Evolutionary conservation across 208 protist genomes (phyloP).

Genomic region (Herpetomonas samuelpessoai): DNA sequence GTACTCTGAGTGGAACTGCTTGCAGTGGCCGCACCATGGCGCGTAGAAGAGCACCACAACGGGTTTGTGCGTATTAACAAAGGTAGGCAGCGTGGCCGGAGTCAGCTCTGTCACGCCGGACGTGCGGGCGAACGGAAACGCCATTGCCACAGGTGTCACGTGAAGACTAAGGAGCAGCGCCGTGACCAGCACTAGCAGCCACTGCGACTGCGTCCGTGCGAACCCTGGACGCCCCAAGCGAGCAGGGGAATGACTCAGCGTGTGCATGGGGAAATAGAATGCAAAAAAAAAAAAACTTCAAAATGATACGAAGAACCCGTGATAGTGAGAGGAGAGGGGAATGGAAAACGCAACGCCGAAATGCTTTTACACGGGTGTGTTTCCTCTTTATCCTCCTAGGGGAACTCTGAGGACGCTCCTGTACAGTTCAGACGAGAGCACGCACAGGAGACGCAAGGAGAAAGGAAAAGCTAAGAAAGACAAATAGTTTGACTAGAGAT

Average conservation of each 20-base stretch:
- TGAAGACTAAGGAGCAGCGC: too few relatives aligned
- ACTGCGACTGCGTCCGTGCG: too few relatives aligned
- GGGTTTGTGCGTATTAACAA: slow-evolving; percentile 88
- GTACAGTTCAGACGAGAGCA: too few relatives aligned
- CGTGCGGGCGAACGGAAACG: slow-evolving; percentile 56
- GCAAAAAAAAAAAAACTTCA: slow-evolving; percentile 9
- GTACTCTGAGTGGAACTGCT: slow-evolving; percentile 84
- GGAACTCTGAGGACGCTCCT: too few relatives aligned
- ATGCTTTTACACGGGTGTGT: slow-evolving; percentile 2
- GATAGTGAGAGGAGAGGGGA: neutral
- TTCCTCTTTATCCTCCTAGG: too few relatives aligned
- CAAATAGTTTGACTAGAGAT: too few relatives aligned
- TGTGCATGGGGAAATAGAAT: neutral
- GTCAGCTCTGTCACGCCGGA: slow-evolving; percentile 79
- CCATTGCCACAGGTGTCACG: too few relatives aligned
- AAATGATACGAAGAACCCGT: too few relatives aligned
- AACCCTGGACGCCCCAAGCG: too few relatives aligned
- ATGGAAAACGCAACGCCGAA: neutral
- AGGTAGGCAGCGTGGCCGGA: slow-evolving; percentile 44
- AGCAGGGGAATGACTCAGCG: neutral
- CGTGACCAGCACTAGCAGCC: too few relatives aligned
- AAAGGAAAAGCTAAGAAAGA: too few relatives aligned
- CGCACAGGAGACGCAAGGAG: too few relatives aligned
- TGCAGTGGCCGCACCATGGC: slow-evolving; percentile 97
- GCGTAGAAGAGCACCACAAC: slow-evolving; percentile 93